Evolutionary conservation across 345 rosid species (phyloP).

Genomic region (Schrenkiella parvula): DNA sequence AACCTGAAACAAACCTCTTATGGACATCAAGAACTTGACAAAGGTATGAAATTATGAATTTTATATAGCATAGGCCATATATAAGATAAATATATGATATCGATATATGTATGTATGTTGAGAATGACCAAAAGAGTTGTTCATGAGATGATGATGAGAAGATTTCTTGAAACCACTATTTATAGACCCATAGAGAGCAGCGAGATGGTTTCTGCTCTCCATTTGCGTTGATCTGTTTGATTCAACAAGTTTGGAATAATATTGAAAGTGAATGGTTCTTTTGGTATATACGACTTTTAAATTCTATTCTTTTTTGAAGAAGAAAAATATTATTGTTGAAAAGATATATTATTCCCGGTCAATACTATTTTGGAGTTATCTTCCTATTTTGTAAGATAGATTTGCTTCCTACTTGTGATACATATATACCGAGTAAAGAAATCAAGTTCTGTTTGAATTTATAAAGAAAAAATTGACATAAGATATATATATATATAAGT

Average conservation of each 20-base stretch:
- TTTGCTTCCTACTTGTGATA: not conserved
- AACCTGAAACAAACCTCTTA: not conserved
- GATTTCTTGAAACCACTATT: constrained; percentile 20
- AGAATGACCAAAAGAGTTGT: not conserved
- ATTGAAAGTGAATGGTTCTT: not conserved
- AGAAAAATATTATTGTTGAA: not conserved
- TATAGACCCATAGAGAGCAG: constrained; percentile 15
- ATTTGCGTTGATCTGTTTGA: constrained; percentile 5
- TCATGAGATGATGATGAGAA: constrained; percentile 16
- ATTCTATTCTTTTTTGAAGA: not conserved
- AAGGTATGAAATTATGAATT: not conserved
- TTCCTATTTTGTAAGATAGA: not conserved
- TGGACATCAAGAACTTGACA: not conserved
- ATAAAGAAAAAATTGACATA: not conserved
- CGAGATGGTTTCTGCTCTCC: not conserved
- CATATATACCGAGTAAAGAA: not conserved
- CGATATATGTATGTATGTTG: not conserved
- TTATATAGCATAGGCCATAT: not conserved
- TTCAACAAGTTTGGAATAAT: constrained; percentile 23
- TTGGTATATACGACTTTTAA: constrained; percentile 11
- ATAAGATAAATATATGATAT: not conserved
- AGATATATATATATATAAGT: not conserved
- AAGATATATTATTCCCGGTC: not conserved
- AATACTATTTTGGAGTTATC: not conserved
- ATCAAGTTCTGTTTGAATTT: not conserved